Conservation (phyloP, 2,329 filamentous ascomycete genomes). For the Cordyceps cicadae region DNA sequence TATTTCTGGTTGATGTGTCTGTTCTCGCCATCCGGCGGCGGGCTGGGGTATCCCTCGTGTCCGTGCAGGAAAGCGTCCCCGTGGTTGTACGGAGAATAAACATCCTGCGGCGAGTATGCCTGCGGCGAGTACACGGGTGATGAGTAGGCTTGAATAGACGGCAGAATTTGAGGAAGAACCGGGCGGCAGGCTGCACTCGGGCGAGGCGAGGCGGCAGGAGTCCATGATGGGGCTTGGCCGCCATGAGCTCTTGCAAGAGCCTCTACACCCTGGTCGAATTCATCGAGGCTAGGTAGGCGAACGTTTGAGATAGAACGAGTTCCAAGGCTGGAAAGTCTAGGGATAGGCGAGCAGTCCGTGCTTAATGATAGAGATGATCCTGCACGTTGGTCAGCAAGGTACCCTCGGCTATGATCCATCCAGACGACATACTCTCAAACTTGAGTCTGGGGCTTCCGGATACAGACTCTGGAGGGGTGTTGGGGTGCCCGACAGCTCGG, state of each 20-base stretch:
- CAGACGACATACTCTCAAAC: conserved; percentile 21
- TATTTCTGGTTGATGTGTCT: conserved; percentile 37
- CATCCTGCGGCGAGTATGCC: conserved; percentile 14
- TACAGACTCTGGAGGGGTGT: conserved; percentile 25
- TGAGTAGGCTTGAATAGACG: conserved; percentile 17
- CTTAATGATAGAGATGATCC: conserved; percentile 18
- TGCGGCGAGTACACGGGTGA: not conserved
- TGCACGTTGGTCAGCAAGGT: not conserved
- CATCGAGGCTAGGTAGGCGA: conserved; percentile 28
- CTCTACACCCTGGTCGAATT: conserved; percentile 32
- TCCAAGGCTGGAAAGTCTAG: conserved; percentile 15
- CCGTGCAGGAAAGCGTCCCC: conserved; percentile 19
- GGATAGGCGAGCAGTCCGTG: conserved; percentile 21
- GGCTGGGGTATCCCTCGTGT: conserved; percentile 26
- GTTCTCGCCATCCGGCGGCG: conserved; percentile 29
- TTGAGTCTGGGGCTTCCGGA: conserved; percentile 28
- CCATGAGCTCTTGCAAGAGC: conserved; percentile 26
- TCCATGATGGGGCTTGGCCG: conserved; percentile 19
- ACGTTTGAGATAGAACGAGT: conserved; percentile 16
- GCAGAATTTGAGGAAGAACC: conserved; percentile 19
- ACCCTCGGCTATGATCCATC: not conserved
- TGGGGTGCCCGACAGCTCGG: conserved; percentile 17
- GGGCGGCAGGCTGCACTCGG: conserved; percentile 17
- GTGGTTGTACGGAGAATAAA: conserved; percentile 17
- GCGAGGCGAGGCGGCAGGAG: conserved; percentile 22